Percentiles rank a stretch among this genome's conserved stretches.
Evolutionary conservation across 2,329 filamentous ascomycete genomes (phyloP).

Genomic region (Rhinocladiella similis): DNA sequence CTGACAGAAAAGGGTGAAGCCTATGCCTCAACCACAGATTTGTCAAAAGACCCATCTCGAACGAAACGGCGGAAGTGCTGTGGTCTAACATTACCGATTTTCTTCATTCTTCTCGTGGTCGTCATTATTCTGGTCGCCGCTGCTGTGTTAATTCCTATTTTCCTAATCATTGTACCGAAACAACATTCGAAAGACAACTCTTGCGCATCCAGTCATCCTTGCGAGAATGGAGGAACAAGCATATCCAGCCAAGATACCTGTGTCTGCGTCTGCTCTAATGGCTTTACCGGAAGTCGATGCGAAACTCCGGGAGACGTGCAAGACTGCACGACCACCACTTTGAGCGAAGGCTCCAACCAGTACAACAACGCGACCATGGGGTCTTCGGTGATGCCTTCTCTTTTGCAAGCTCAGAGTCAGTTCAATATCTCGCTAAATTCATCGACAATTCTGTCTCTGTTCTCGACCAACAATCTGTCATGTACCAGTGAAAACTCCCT

Average conservation of each 20-base stretch:
- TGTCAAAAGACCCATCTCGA: conserved; percentile 30
- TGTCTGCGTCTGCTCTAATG: conserved; percentile 84
- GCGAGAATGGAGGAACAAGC: conserved; percentile 78
- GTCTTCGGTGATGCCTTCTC: conserved; percentile 71
- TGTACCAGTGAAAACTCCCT: conserved; percentile 85
- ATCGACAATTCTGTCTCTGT: conserved; percentile 69
- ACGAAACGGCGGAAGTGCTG: conserved; percentile 66
- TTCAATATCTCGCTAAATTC: conserved; percentile 76
- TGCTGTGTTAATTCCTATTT: conserved; percentile 76
- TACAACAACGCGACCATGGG: conserved; percentile 75
- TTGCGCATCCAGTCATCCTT: conserved; percentile 65
- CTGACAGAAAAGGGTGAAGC: conserved; percentile 36
- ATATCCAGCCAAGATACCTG: conserved; percentile 68
- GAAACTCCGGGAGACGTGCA: conserved; percentile 47
- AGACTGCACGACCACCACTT: conserved; percentile 46
- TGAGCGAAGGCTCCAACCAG: conserved; percentile 39
- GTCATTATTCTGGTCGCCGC: conserved; percentile 73
- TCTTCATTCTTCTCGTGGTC: conserved; percentile 66
- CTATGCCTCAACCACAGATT: conserved; percentile 19
- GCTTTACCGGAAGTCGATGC: conserved; percentile 71
- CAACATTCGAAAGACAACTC: conserved; percentile 41
- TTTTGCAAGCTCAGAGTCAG: conserved; percentile 63
- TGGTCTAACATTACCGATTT: conserved; percentile 77
- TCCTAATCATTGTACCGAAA: conserved; percentile 59
- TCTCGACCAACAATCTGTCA: conserved; percentile 73